These are phyloP conservation scores for Solanum pennellii DNA, from an alignment of 257 asterid species.

Conservation along the genomic window DNA sequence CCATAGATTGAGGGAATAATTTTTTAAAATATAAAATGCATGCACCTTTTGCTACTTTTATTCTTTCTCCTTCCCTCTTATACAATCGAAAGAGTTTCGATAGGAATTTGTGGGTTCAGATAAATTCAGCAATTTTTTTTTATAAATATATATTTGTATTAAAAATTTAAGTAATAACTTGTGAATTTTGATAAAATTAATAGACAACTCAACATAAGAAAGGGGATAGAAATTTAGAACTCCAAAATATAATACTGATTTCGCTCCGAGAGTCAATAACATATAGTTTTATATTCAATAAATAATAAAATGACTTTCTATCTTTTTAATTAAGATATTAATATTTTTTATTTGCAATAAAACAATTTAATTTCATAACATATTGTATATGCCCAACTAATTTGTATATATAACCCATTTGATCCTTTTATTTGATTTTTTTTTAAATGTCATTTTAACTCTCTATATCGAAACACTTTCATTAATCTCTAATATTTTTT, in stretches of 20 bases:
- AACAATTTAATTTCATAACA: not conserved
- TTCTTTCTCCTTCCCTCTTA: not conserved
- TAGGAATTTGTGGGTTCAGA: too few species aligned
- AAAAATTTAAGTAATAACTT: too few species aligned
- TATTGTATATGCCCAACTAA: too few species aligned
- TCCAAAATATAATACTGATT: too few species aligned
- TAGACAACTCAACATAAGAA: too few species aligned
- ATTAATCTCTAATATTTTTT: not conserved
- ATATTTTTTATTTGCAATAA: not conserved
- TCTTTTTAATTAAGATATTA: not conserved
- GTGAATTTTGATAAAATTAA: too few species aligned
- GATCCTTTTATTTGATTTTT: not conserved
- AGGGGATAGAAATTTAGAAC: too few species aligned
- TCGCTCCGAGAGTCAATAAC: not conserved
- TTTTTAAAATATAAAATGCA: not conserved
- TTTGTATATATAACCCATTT: not conserved
- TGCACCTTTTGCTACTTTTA: not conserved
- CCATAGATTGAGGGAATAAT: not conserved
- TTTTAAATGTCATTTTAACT: not conserved
- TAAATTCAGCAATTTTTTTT: fast-evolving
- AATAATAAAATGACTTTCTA: not conserved
- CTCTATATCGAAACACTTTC: not conserved
- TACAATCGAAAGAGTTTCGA: not conserved
- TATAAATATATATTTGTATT: too few species aligned
- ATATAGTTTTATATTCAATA: not conserved